Evolutionary conservation across 2,329 filamentous ascomycete species (phyloP).

Genomic region (Alternaria triticimaculans): DNA sequence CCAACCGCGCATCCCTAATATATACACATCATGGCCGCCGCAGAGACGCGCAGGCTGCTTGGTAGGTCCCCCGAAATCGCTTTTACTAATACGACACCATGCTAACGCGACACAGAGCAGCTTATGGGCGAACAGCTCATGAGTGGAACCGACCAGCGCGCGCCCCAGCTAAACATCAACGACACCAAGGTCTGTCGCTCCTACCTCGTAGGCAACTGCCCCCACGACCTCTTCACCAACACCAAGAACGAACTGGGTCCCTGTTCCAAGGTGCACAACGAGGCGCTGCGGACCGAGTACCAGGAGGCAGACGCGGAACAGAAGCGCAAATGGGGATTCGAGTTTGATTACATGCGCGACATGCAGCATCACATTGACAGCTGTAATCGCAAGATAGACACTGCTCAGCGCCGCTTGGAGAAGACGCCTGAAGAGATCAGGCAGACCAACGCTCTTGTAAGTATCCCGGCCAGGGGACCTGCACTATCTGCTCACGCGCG

Average conservation of each 20-base stretch:
- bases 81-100: background rate
- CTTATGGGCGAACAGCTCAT: constrained; percentile 78
- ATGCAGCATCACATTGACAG: constrained; percentile 97
- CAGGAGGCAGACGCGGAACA: constrained; percentile 74
- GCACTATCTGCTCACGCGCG: constrained; percentile 18
- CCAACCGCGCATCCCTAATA: constrained; percentile 1
- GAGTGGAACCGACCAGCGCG: constrained; percentile 74
- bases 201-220: constrained; percentile 91
- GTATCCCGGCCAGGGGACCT: constrained; percentile 16
- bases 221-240: constrained; percentile 99
- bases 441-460: constrained; percentile 84
- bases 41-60: constrained; percentile 97
- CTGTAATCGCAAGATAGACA: constrained; percentile 92
- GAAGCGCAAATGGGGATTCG: constrained; percentile 82
- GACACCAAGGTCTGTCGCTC: constrained; percentile 95
- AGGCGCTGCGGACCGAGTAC: constrained; percentile 88
- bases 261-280: constrained; percentile 87
- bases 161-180: constrained; percentile 82
- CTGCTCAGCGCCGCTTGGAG: constrained; percentile 86
- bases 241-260: constrained; percentile 96
- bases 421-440: constrained; percentile 98
- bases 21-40: constrained; percentile 80
- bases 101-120: constrained; percentile 71
- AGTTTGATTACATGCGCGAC: constrained; percentile 95
- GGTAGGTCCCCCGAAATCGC: constrained; percentile 54